These are phyloP conservation scores for Nematodospora anomalae DNA, from an alignment of 1,139 yeast species.

Conservation along the genomic window DNA sequence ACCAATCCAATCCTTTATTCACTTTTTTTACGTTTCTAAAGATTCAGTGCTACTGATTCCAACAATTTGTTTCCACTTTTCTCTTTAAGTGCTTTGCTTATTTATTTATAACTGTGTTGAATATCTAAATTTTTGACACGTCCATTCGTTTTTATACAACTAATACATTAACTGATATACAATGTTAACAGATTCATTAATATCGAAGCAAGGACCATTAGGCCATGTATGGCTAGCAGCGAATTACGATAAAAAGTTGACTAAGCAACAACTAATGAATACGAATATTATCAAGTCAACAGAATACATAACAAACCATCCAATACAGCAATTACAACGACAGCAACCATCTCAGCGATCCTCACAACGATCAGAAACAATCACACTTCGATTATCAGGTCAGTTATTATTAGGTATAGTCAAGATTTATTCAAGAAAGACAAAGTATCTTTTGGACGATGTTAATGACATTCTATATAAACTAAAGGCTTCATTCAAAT, in stretches of 20 bases:
- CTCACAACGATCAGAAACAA: conserved; percentile 37
- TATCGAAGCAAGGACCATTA: conserved; percentile 74
- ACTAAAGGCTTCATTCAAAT: conserved; percentile 68
- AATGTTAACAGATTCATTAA: conserved; percentile 14
- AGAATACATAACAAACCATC: conserved; percentile 16
- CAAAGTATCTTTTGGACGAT: conserved; percentile 81
- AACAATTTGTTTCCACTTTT: neutral
- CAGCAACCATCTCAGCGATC: no score
- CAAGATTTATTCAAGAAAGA: conserved; percentile 82
- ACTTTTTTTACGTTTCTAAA: neutral
- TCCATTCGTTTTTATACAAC: neutral
- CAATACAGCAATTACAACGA: conserved; percentile 7
- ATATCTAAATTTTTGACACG: neutral
- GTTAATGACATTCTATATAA: conserved; percentile 75
- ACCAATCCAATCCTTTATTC: neutral
- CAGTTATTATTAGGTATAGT: conserved; percentile 88
- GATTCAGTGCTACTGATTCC: neutral
- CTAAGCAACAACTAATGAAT: conserved; percentile 72
- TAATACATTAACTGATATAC: neutral
- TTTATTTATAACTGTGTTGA: neutral
- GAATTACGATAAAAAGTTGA: conserved; percentile 75
- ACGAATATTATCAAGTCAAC: conserved; percentile 68
- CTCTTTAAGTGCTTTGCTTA: neutral
- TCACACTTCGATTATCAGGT: conserved; percentile 84
- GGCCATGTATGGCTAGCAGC: conserved; percentile 96